Evolutionary conservation across 2,329 filamentous ascomycete species (phyloP).

Genomic region (Pseudogymnoascus sp.): DNA sequence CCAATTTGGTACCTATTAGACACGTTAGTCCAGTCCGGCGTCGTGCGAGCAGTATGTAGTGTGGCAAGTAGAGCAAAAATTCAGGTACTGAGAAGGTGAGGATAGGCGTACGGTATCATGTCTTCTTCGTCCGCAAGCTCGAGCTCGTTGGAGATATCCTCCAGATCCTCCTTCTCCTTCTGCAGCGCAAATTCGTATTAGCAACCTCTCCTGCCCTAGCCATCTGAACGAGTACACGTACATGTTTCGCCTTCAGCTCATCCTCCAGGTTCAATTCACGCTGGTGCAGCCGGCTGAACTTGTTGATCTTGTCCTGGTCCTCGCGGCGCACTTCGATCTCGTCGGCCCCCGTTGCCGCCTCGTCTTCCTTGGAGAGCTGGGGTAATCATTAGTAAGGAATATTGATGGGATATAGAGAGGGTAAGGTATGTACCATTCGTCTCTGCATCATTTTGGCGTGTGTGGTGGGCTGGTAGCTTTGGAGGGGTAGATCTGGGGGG

Average conservation of each 20-base stretch:
- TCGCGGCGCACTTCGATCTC: slow-evolving; percentile 93
- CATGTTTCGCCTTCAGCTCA: slow-evolving; percentile 70
- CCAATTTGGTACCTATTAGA: slow-evolving; percentile 81
- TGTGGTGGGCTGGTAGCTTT: not conserved
- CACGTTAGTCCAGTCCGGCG: not conserved
- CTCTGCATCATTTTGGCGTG: slow-evolving; percentile 44
- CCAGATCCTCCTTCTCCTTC: slow-evolving; percentile 98
- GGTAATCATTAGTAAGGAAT: not conserved
- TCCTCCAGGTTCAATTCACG: slow-evolving; percentile 73
- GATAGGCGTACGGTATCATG: slow-evolving; percentile 66
- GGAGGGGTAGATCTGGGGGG: not conserved
- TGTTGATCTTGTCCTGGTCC: slow-evolving; percentile 98
- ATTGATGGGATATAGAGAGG: slow-evolving; percentile 2
- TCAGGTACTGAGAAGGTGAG: not conserved
- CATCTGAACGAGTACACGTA: slow-evolving; percentile 36
- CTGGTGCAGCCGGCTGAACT: slow-evolving; percentile 89
- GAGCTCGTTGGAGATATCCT: slow-evolving; percentile 83
- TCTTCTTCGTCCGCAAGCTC: slow-evolving; percentile 96
- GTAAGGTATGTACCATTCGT: slow-evolving; percentile 46
- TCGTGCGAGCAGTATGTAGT: too few species aligned
- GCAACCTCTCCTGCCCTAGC: not conserved
- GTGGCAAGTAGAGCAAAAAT: not conserved
- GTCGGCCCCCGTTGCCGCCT: slow-evolving; percentile 62
- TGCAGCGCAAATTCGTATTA: slow-evolving; percentile 34
- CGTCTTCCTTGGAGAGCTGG: slow-evolving; percentile 90